A percentile compares a stretch with the other conserved stretches of the same genome.
Conservation (phyloP, 1,284 basidiomycete species). For the Papiliotrema flavescens region DNA sequence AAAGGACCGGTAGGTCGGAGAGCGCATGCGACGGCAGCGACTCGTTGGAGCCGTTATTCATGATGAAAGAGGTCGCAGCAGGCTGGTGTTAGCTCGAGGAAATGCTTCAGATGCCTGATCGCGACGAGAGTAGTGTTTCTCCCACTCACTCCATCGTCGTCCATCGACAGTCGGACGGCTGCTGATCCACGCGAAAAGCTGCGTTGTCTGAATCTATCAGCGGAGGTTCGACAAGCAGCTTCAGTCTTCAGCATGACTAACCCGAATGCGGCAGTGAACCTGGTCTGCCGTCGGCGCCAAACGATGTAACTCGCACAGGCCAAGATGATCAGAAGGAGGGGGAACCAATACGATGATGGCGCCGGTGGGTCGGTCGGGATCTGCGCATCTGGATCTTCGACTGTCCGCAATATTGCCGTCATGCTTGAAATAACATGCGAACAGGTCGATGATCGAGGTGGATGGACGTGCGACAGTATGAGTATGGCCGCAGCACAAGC, state of each 20-base stretch:
- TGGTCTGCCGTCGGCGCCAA: slow-evolving; percentile 3
- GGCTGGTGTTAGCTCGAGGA: slow-evolving; percentile 20
- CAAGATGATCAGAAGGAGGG: slow-evolving; percentile 17
- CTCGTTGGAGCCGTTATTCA: slow-evolving; percentile 34
- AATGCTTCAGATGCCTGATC: not conserved
- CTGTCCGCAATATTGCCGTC: not conserved
- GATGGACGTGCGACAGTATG: no score
- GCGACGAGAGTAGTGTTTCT: not conserved
- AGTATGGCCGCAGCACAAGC: no score
- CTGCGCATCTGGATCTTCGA: not conserved
- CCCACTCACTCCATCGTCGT: slow-evolving; percentile 3
- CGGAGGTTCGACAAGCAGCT: not conserved
- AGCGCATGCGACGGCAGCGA: slow-evolving; percentile 28
- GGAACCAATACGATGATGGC: slow-evolving; percentile 18
- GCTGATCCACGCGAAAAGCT: not conserved
- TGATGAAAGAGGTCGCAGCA: slow-evolving; percentile 30
- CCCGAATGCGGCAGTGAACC: slow-evolving; percentile 4
- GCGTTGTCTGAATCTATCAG: not conserved
- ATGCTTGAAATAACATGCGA: no score
- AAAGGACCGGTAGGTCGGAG: slow-evolving; percentile 14
- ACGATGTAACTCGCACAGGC: slow-evolving; percentile 19
- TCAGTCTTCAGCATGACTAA: no score
- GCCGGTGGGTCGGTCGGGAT: not conserved
- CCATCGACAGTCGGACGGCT: slow-evolving; percentile 5
- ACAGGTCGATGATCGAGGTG: no score